Evolutionary conservation across 768 basidiomycete genomes (phyloP).

Genomic region (Leccinellum albellum): DNA sequence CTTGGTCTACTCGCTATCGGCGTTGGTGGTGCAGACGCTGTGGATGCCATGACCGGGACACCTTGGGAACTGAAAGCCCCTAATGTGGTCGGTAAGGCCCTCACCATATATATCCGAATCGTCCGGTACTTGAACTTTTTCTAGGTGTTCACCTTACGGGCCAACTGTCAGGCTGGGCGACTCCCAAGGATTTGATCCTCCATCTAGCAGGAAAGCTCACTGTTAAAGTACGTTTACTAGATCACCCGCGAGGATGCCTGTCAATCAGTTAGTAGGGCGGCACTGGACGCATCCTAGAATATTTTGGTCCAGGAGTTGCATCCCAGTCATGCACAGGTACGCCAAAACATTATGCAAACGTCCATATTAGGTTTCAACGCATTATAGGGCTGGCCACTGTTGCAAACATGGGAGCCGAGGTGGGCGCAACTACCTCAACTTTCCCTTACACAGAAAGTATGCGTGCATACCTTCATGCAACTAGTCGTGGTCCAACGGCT

Average conservation of each 20-base stretch:
- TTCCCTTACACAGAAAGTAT: slow-evolving; percentile 94
- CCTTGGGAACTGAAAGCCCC: slow-evolving; percentile 98
- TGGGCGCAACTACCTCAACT: slow-evolving; percentile 98
- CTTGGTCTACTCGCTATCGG: slow-evolving; percentile 96
- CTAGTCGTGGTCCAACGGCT: slow-evolving; percentile 83
- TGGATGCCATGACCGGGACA: slow-evolving; percentile 96
- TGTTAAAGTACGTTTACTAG: slow-evolving; percentile 61
- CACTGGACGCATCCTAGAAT: slow-evolving; percentile 93
- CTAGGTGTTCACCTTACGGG: slow-evolving; percentile 87
- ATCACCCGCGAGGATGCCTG: not conserved
- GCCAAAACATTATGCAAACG: slow-evolving; percentile 1
- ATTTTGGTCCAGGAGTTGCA: slow-evolving; percentile 90
- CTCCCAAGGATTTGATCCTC: slow-evolving; percentile 94
- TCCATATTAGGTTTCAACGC: not conserved
- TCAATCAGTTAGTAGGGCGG: slow-evolving; percentile 61
- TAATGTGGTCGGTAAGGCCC: slow-evolving; percentile 62
- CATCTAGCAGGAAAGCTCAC: slow-evolving; percentile 92
- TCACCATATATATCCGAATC: not conserved
- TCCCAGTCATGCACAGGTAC: slow-evolving; percentile 89
- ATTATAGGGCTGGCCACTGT: slow-evolving; percentile 81
- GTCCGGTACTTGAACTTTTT: not conserved
- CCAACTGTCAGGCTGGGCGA: slow-evolving; percentile 84
- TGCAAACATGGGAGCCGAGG: slow-evolving; percentile 99
- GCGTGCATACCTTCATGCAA: slow-evolving; percentile 86
- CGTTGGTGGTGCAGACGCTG: slow-evolving; percentile 98